Evolutionary conservation across 2,329 filamentous ascomycete genomes (phyloP), one percentile per base, ranked within the genome.

Genomic region (Sclerotiophoma versabilis): DNA sequence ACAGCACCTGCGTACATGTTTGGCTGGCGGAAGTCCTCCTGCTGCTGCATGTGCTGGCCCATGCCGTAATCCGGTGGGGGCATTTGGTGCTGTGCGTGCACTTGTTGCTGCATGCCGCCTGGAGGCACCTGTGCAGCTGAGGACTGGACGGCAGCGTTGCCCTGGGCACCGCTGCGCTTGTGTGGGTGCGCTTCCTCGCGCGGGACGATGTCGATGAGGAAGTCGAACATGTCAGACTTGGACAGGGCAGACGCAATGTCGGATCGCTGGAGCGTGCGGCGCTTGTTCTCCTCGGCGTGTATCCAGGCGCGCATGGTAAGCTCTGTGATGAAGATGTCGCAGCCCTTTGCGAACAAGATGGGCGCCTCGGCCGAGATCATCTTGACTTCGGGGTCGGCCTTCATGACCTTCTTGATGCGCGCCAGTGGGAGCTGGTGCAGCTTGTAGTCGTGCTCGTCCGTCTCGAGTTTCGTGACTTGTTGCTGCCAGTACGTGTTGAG

Each of bases 401-500:
- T 99, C 95, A 99, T 99, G 63, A 99, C 95, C 77, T 99, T 99
- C 83, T 99, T 99, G 80, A 99, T 99, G 49, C 95, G 89, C n/a
- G 95, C 95, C 33, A 99, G 83, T 1, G 95, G 95, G 32, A 99
- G 83, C 76, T 98, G 95, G 75, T 99, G 95, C 51, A 98, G 85
- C 79, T 99, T 99, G 83, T 98, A 99, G 77, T 99, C 95, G 76
- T 99, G 95, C 42, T 90, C 92, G 69, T 98, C 95, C 56, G 85
- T 91, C 79, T 99, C 95, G 54, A 99, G 86, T 75, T 96, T 92
- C 64, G 89, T 93, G 79, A 99, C 96, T 59, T 93, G 95, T 72
- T 99, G 93, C 77, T 99, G 95, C 95, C 95, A 99, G 80, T 99
- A 99, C 5, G 93, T 97, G 36, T 96, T 97, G 67, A 99, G 83